A percentile compares a stretch with the other conserved stretches of the same genome.
Evolutionary conservation across 805 yeast genomes (phyloP).

Genomic region (Millerozyma miso): DNA sequence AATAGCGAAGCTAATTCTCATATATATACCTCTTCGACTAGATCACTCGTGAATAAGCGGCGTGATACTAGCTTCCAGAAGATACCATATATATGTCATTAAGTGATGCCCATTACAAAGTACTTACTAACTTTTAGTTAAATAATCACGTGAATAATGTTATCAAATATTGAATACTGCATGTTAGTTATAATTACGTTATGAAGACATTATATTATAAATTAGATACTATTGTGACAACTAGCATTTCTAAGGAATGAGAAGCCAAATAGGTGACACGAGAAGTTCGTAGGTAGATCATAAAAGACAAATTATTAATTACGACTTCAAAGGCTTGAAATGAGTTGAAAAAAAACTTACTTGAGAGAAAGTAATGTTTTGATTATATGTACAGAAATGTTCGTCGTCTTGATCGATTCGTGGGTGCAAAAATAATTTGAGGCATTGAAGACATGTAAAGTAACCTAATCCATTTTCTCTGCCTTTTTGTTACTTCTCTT

Average conservation of each 20-base stretch:
- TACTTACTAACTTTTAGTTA: background rate
- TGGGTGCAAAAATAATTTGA: too few species aligned
- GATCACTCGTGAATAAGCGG: background rate
- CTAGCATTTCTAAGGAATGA: too few species aligned
- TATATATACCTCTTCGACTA: slow-evolving; percentile 2
- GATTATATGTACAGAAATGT: background rate
- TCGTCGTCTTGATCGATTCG: too few species aligned
- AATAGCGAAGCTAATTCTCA: slow-evolving; percentile 1
- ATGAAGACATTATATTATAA: background rate
- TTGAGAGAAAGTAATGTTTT: background rate
- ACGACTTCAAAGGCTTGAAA: too few species aligned
- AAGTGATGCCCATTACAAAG: background rate
- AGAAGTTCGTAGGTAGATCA: too few species aligned
- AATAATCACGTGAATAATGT: background rate
- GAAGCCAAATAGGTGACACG: too few species aligned
- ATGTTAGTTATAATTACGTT: background rate
- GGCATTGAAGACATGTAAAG: too few species aligned
- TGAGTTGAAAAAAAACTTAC: background rate
- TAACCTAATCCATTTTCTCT: too few species aligned
- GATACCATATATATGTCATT: background rate
- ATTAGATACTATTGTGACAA: background rate
- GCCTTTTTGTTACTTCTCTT: background rate
- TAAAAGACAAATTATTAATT: too few species aligned
- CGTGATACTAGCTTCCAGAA: background rate
- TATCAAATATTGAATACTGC: background rate